Conservation (phyloP, 345 rosid species). For the Cardamine chenopodiifolia region DNA sequence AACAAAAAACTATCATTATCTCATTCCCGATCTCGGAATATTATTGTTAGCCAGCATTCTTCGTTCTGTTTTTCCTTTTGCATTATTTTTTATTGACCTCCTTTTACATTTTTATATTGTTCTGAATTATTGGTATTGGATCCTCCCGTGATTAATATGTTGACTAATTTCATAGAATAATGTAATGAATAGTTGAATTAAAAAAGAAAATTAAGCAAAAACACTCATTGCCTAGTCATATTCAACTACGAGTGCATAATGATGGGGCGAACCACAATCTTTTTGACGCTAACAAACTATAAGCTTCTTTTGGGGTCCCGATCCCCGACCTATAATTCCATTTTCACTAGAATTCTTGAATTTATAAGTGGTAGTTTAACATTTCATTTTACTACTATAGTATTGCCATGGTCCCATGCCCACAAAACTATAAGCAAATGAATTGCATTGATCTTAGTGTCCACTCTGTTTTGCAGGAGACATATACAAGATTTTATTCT, state of each 20-base stretch:
- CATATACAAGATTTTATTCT: background rate
- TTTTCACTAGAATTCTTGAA: background rate
- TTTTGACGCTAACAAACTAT: conserved; percentile 27
- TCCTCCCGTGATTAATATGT: conserved; percentile 37
- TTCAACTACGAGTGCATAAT: conserved; percentile 44
- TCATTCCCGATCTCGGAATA: background rate
- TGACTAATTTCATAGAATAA: conserved; percentile 35
- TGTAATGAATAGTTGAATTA: conserved; percentile 1
- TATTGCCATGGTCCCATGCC: conserved; percentile 12
- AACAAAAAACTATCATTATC: background rate
- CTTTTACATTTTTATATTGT: conserved; percentile 18
- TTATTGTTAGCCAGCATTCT: background rate
- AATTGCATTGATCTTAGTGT: conserved; percentile 26
- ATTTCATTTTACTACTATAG: conserved; percentile 14
- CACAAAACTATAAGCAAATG: conserved; percentile 13
- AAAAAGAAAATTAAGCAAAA: conserved; percentile 16
- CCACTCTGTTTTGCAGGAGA: conserved; percentile 35
- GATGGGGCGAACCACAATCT: conserved; percentile 39
- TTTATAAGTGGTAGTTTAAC: background rate
- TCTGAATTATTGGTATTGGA: conserved; percentile 12
- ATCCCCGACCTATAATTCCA: conserved; percentile 17
- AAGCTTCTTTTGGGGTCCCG: conserved; percentile 33
- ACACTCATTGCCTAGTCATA: conserved; percentile 44
- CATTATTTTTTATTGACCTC: background rate
- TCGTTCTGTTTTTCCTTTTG: background rate